Percentiles rank a stretch among this genome's conserved stretches.
Conservation (phyloP, 108 stramenopile genomes). For the Nitzschia palea region DNA sequence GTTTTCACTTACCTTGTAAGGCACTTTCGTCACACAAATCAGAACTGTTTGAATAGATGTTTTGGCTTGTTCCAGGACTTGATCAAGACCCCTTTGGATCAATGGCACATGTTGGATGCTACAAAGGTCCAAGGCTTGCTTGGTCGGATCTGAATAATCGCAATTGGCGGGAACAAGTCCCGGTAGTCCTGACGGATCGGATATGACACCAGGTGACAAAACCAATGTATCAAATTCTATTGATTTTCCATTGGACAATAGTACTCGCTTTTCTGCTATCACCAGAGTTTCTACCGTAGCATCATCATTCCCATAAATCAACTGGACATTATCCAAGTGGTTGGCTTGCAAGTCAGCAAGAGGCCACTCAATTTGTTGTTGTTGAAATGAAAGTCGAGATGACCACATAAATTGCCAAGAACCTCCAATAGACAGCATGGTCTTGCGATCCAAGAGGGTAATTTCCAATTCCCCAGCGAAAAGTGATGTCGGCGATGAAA, state of each 20-base stretch:
- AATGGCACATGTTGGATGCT: not conserved
- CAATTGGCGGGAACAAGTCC: not conserved
- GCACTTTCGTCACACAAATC: not conserved
- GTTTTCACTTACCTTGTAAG: not conserved
- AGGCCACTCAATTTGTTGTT: not conserved
- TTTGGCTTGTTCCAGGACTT: not conserved
- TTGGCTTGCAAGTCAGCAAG: not conserved
- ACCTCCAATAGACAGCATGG: not conserved
- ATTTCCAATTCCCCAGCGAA: slow-evolving; percentile 3
- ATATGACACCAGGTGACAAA: not conserved
- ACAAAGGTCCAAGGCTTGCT: slow-evolving; percentile 1
- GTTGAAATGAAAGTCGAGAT: not conserved
- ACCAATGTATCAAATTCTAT: not conserved
- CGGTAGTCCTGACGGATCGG: not conserved
- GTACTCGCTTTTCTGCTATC: not conserved
- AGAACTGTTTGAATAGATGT: not conserved
- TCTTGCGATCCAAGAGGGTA: slow-evolving; percentile 12
- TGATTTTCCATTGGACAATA: not conserved
- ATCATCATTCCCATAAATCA: not conserved
- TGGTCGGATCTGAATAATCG: not conserved
- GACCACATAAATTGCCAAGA: slow-evolving; percentile 11
- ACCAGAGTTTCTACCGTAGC: not conserved
- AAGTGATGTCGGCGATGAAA: not conserved
- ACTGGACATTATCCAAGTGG: not conserved
- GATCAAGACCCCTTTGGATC: not conserved